A percentile compares a stretch with the other conserved stretches of the same genome.
These are phyloP conservation scores for Lipomyces kockii DNA, from an alignment of 805 yeast genomes.

Conservation along the genomic window DNA sequence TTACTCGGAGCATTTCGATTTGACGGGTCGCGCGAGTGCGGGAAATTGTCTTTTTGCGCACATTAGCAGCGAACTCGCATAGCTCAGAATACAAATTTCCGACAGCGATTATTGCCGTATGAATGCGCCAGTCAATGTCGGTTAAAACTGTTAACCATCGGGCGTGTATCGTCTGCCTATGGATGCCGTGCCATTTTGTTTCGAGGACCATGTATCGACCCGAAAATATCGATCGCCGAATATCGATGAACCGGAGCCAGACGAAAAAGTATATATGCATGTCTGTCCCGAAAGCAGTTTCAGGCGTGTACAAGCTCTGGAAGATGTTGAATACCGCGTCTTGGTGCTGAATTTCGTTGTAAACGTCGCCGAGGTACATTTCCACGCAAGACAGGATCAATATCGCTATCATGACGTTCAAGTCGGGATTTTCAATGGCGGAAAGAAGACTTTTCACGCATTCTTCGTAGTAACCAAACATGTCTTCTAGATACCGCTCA, in stretches of 20 bases:
- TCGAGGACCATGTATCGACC: conserved; percentile 22
- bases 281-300: conserved; percentile 20
- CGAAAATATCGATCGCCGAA: conserved; percentile 25
- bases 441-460: conserved; percentile 16
- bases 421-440: conserved; percentile 20
- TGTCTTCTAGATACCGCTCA: conserved; percentile 52
- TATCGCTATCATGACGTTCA: conserved; percentile 21
- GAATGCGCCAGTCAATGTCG: conserved; percentile 13
- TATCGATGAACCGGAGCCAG: conserved; percentile 31
- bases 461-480: conserved; percentile 32
- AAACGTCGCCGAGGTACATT: conserved; percentile 34
- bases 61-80: conserved; percentile 21
- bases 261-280: conserved; percentile 20
- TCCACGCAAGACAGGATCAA: conserved; percentile 28
- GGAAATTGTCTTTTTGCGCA: conserved; percentile 13
- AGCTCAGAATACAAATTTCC: conserved; percentile 23
- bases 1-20: conserved; percentile 24
- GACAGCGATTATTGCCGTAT: conserved; percentile 8
- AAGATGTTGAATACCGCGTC: conserved; percentile 27
- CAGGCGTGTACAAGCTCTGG: conserved; percentile 15
- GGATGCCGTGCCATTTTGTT: conserved; percentile 14
- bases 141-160: not conserved
- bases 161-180: conserved; percentile 13
- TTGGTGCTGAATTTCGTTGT: conserved; percentile 33
- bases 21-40: conserved; percentile 9